These are phyloP conservation scores for Volvariella surrecta DNA, from an alignment of 1,284 basidiomycete species.

Conservation along the genomic window DNA sequence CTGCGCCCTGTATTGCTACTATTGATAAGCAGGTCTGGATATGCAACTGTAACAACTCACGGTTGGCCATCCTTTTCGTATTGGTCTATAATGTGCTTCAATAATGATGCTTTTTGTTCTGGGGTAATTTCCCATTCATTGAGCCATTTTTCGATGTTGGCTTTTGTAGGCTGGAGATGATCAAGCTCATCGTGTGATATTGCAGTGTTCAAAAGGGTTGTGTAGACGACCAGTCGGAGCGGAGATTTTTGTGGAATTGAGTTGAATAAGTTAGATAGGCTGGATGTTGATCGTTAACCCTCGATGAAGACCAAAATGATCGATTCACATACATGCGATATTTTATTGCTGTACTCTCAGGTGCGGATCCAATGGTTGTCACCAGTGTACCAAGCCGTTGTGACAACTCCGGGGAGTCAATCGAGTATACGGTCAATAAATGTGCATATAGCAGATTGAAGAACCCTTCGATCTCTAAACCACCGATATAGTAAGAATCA, in stretches of 20 bases:
- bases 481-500: slow-evolving; percentile 1
- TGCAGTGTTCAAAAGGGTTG: slow-evolving; percentile 59
- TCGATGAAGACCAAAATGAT: slow-evolving; percentile 5
- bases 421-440: slow-evolving; percentile 48
- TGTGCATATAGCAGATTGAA: slow-evolving; percentile 76
- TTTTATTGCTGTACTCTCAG: slow-evolving; percentile 46
- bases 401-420: slow-evolving; percentile 45
- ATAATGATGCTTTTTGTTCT: slow-evolving; percentile 63
- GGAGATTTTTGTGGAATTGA: slow-evolving; percentile 63
- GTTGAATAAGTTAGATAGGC: slow-evolving; percentile 87
- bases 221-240: slow-evolving; percentile 60
- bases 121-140: slow-evolving; percentile 68
- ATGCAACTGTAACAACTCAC: slow-evolving; percentile 29
- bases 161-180: slow-evolving; percentile 52
- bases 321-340: slow-evolving; percentile 54
- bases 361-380: slow-evolving; percentile 45
- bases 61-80: slow-evolving; percentile 50
- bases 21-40: background rate
- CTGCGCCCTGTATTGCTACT: slow-evolving; percentile 29
- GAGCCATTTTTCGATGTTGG: slow-evolving; percentile 67
- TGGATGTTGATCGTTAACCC: slow-evolving; percentile 20
- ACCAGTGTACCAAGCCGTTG: slow-evolving; percentile 43
- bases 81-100: slow-evolving; percentile 58
- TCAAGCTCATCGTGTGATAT: slow-evolving; percentile 63
- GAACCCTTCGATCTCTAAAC: slow-evolving; percentile 75